Base-by-base conservation (phyloP, 2,329 filamentous ascomycete genomes). In the Rhinocladiella similis region DNA sequence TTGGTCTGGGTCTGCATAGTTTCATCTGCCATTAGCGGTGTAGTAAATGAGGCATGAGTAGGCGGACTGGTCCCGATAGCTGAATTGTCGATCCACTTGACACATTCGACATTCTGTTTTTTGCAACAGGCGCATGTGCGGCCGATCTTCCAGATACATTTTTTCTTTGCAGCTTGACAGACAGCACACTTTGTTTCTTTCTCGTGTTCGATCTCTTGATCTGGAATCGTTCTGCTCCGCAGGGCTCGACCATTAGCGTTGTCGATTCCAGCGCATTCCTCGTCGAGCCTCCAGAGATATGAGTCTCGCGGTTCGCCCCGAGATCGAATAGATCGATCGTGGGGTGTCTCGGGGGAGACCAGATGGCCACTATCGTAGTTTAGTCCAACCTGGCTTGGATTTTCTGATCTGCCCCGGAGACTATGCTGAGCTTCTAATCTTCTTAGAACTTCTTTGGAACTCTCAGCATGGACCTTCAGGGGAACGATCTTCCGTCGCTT, bases 231-330 rank as follows among this genome's bases (percentile, higher is more conserved):
- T 3, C 53, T 27, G 20, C 49, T 59, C 2, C 56, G 38, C 9
- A 59, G 41, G 3, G 25, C 51, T 25, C 57, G 39, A 14, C 57
- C 50, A 29, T 52, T 47, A 20, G 48, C 36, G 12, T 51, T 57
- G 29, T 56, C 52, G 35, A 62, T 52, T 46, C 48, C 43, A 13
- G 47, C 41, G 25, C 47, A 48, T 18, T 60, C 57, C 36, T 60
- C 45, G 43, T 60, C 57, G 10, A 55, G 49, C 12, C 14, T 48
- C 35, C 53, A 43, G 10, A 58, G 20, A 36, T 41, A 54, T 13
- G 25, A 39, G 19, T 16, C n/a, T 18, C 14, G n/a, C 22, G 46
- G 38, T 12, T 25, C 27, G 18, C 3, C 16, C 12, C 39, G 29
- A 20, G 25, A 22, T 19, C n/a, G 25, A 20, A 12, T 25, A 13